A percentile compares a stretch with the other conserved stretches of the same genome.
These are phyloP conservation scores for Apiotrichum laibachii DNA, from an alignment of 1,284 basidiomycete genomes.

Conservation along the genomic window DNA sequence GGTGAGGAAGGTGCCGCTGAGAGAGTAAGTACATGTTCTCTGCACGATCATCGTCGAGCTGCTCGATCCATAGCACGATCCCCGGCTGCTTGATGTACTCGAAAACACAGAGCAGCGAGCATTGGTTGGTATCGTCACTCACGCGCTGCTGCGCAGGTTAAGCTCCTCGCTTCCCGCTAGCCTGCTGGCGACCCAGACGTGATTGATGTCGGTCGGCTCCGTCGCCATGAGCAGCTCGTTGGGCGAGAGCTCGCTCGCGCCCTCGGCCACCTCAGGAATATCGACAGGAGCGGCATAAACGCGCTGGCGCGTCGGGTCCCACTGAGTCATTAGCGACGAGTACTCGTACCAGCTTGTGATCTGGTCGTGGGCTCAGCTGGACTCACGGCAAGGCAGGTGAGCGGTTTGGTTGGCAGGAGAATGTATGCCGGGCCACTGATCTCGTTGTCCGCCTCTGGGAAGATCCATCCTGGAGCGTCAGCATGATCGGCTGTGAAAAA, in stretches of 20 bases:
- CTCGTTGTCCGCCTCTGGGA: conserved; percentile 46
- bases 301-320: conserved; percentile 42
- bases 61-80: too few species aligned
- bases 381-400: conserved; percentile 46
- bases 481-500: background rate
- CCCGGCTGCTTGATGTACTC: too few species aligned
- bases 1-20: conserved; percentile 50
- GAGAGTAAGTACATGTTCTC: background rate
- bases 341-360: background rate
- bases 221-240: conserved; percentile 42
- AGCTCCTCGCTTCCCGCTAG: conserved; percentile 54
- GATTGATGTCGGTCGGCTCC: conserved; percentile 54
- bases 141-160: conserved; percentile 51
- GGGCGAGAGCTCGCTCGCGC: conserved; percentile 40
- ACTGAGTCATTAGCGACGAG: conserved; percentile 27
- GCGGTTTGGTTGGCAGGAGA: conserved; percentile 43
- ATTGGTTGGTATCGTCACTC: conserved; percentile 12
- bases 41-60: too few species aligned
- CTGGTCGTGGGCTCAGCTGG: background rate
- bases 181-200: conserved; percentile 55
- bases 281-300: conserved; percentile 48
- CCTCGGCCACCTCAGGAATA: conserved; percentile 48
- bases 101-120: too few species aligned
- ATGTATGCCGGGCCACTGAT: conserved; percentile 53
- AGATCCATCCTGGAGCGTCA: conserved; percentile 49